Evolutionary conservation across 768 basidiomycete species (phyloP), one percentile per base, ranked within the genome.

Genomic region (Termitomyces sp.): DNA sequence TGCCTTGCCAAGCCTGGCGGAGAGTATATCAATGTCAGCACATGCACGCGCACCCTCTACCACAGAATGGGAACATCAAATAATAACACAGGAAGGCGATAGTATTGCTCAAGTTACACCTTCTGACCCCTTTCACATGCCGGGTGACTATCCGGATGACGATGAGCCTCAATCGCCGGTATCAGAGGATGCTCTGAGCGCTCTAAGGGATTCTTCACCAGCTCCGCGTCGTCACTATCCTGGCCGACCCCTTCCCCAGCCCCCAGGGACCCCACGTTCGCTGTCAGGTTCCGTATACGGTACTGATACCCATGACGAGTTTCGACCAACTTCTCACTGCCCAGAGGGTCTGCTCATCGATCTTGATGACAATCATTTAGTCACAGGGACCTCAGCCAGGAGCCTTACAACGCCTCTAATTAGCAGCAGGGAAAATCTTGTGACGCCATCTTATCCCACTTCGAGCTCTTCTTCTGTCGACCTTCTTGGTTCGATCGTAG

Each of bases 281-380:
- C 58, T 63, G n/a, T 60, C 72, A 10, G 73, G 74, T 62, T 74
- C 76, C 17, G 68, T 68, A 8, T 72, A 72, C 58, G 70, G 68
- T 10, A 62, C 68, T 7, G 56, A 68, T 21, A 61, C 69, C 4
- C 59, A 65, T 64, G 61, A 69, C 55, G 66, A 66, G 42, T 62
- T 52, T 49, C 55, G 59, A 21, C 56, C 51, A 54, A 55, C 60
- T 44, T 59, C 61, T 52, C 46, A 59, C 19, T 69, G 72, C 64
- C 76, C 79, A 14, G 79, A 84, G 61, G 84, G 81, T 2, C 65
- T 83, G 21, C 68, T 84, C 28, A 85, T 85, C 57, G 80, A 85
- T 67, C 68, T 85, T 19, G 76, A 79, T 28, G 81, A 80, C 44
- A 70, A 44, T 43, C 10, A 68, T 25, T 51, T 55, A 6, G 28